phyloP scores from a whole-genome alignment of 1,139 yeast genomes.

The Suhomyces chickasaworum region DNA sequence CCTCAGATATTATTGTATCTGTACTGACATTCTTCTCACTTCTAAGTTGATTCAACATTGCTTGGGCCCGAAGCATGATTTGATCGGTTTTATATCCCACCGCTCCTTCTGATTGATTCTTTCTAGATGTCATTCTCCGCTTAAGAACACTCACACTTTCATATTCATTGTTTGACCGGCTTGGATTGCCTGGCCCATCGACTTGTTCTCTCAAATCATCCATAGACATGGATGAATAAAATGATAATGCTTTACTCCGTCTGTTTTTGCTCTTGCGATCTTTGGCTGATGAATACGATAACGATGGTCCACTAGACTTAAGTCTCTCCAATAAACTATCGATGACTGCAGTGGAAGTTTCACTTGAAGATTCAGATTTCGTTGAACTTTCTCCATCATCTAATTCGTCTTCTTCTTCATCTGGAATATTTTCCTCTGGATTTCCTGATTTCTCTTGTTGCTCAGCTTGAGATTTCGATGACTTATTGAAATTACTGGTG shows the following conservation, averaged over 20 bases:
- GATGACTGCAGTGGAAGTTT: slow-evolving; percentile 33
- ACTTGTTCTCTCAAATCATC: slow-evolving; percentile 26
- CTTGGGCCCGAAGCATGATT: slow-evolving; percentile 42
- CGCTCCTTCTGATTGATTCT: slow-evolving; percentile 20
- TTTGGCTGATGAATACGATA: slow-evolving; percentile 22
- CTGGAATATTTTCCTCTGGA: slow-evolving; percentile 13
- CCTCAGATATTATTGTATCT: slow-evolving; percentile 8
- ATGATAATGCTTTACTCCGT: slow-evolving; percentile 39
- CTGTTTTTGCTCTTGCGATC: slow-evolving; percentile 28
- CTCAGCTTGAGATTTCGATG: slow-evolving; percentile 9
- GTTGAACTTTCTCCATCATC: slow-evolving; percentile 12
- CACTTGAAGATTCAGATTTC: slow-evolving; percentile 19
- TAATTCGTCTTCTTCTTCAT: slow-evolving; percentile 12
- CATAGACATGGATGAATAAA: slow-evolving; percentile 33
- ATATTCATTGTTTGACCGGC: slow-evolving; percentile 25
- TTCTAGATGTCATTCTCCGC: slow-evolving; percentile 42
- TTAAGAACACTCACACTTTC: slow-evolving; percentile 45
- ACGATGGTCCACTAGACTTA: slow-evolving; percentile 33
- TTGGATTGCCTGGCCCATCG: neutral
- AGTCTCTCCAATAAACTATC: slow-evolving; percentile 43
- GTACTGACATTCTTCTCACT: slow-evolving; percentile 15
- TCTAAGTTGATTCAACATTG: slow-evolving; percentile 44
- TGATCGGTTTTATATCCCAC: slow-evolving; percentile 27
- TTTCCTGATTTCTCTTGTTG: slow-evolving; percentile 12
- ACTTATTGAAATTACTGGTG: neutral